phyloP scores from a whole-genome alignment of 2,329 filamentous ascomycete species.

The Ophiostoma populinum region DNA sequence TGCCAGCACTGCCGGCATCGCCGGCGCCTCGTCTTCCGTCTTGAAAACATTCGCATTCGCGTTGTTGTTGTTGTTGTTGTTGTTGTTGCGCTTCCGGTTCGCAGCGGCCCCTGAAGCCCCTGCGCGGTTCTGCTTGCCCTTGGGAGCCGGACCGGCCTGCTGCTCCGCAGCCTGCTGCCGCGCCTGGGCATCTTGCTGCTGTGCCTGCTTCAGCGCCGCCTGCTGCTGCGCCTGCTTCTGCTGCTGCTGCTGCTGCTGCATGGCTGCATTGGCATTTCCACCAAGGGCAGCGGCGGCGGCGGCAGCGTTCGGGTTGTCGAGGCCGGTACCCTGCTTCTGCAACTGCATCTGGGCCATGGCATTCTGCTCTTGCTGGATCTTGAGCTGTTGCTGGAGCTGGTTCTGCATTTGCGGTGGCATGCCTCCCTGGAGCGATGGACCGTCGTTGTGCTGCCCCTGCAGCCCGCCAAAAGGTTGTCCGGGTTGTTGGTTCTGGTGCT shows the following conservation, averaged over 20 bases:
- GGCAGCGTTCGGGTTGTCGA: slow-evolving; percentile 7
- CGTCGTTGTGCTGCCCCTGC: too few species aligned
- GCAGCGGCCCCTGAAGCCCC: slow-evolving; percentile 6
- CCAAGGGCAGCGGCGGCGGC: slow-evolving; percentile 1
- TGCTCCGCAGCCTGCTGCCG: slow-evolving; percentile 11
- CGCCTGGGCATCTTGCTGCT: slow-evolving; percentile 5
- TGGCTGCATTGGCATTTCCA: not conserved
- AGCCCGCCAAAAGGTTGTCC: too few species aligned
- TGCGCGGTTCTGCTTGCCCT: slow-evolving; percentile 12
- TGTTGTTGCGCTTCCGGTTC: not conserved
- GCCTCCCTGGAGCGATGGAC: too few species aligned
- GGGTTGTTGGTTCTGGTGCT: slow-evolving; percentile 1
- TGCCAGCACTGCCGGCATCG: too few species aligned
- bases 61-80: slow-evolving; percentile 3
- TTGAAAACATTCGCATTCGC: too few species aligned
- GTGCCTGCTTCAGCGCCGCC: slow-evolving; percentile 4
- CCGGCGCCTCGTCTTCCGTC: not conserved
- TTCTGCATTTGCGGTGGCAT: slow-evolving; percentile 4
- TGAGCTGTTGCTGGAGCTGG: slow-evolving; percentile 13
- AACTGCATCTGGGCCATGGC: slow-evolving; percentile 10
- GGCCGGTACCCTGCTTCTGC: slow-evolving; percentile 12
- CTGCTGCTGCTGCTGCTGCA: slow-evolving; percentile 6
- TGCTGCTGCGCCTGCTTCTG: slow-evolving; percentile 12
- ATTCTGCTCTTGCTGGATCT: not conserved
- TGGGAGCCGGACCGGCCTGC: slow-evolving; percentile 3